phyloP scores from a whole-genome alignment of 1,284 basidiomycete species.

The Moniliophthora roreri region DNA sequence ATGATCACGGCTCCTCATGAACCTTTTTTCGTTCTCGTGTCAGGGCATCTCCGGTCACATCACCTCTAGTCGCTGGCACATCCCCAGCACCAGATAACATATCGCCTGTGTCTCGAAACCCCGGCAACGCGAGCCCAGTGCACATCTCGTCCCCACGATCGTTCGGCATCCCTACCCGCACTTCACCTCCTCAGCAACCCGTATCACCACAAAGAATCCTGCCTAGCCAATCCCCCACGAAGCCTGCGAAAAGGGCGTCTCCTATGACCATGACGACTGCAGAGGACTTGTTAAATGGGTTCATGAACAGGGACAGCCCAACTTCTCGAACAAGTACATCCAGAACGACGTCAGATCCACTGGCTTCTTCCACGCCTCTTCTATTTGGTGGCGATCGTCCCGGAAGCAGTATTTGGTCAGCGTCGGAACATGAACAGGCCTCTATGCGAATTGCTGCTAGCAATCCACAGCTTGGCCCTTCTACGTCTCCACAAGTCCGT shows the following conservation, averaged over 20 bases:
- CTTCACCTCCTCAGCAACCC: background rate
- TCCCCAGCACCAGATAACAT: conserved; percentile 11
- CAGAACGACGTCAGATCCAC: conserved; percentile 30
- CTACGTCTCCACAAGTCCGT: background rate
- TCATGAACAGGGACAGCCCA: conserved; percentile 51
- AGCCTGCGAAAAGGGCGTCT: background rate
- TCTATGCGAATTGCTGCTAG: conserved; percentile 28
- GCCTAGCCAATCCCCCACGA: background rate
- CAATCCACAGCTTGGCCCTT: background rate
- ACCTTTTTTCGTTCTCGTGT: background rate
- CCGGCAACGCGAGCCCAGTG: background rate
- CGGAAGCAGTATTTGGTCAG: conserved; percentile 55
- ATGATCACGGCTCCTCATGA: background rate
- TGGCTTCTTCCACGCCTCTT: conserved; percentile 31
- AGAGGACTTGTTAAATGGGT: conserved; percentile 21
- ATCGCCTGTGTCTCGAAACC: background rate
- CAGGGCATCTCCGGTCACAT: conserved; percentile 16
- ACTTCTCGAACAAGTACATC: conserved; percentile 11
- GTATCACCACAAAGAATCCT: background rate
- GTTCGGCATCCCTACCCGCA: conserved; percentile 10
- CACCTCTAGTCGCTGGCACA: background rate
- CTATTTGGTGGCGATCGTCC: conserved; percentile 44
- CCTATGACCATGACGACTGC: conserved; percentile 21
- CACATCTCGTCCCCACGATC: conserved; percentile 3
- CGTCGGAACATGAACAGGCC: conserved; percentile 44